Base-by-base conservation (phyloP, 2,329 filamentous ascomycete species). In the Ceratocystis papillata region DNA sequence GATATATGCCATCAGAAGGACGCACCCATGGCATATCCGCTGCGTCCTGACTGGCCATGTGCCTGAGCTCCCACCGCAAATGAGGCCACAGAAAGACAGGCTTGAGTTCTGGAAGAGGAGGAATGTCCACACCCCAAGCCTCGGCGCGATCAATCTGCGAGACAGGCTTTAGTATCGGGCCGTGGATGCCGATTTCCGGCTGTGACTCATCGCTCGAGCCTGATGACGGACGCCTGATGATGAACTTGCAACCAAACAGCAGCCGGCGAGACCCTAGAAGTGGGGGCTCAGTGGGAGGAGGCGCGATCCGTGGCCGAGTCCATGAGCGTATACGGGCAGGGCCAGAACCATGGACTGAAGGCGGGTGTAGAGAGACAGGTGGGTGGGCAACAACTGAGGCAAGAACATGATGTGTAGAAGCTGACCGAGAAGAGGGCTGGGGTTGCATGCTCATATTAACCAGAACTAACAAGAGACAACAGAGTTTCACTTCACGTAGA, bases 161-260 rank as follows among this genome's bases (percentile, higher is more conserved):
- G 15, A 63, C 62, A 8, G 62, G 62, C 7, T 20, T 30, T 4
- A 63, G n/a, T 15, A 63, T 8, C 1, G 62, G 62, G 15, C 62
- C 62, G 20, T 63, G 62, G 5, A 50, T 48, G 28, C 62, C 45
- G 46, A 12, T n/a, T 30, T 41, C 20, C 12, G 25, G 20, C n/a
- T 53, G n/a, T 7, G 5, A 28, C 17, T 12, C 61, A n/a, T 48
- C 46, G 45, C 45, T 37, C 0, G 28, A 53, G 53, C n/a, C 53
- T 6, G 53, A 44, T 17, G 61, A 62, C n/a, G 61, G 61, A 22
- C 25, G 22, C 12, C 61, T 20, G 61, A 63, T 63, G 5, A 63
- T 50, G 46, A 63, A 63, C 37, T 33, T 48, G 17, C 28, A 53
- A n/a, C 48, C 62, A 53, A 63, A 37, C 7, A 28, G 10, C 22